These are phyloP conservation scores for Colletotrichum chlorophyti DNA, from an alignment of 2,329 filamentous ascomycete species.

Conservation along the genomic window DNA sequence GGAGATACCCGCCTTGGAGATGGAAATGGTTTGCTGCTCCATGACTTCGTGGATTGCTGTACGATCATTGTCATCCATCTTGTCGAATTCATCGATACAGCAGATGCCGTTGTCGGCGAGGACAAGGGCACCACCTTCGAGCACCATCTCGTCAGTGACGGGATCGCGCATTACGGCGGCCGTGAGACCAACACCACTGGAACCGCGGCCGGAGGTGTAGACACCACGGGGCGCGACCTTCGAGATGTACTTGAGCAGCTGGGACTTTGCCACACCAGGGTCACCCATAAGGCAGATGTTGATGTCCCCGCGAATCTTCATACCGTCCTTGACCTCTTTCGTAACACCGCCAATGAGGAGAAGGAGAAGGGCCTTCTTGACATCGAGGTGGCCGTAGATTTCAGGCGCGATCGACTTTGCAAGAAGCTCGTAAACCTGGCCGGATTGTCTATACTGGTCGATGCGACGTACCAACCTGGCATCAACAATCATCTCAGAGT, in stretches of 20 bases:
- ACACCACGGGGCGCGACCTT: constrained; percentile 95
- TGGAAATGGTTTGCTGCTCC: constrained; percentile 87
- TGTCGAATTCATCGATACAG: constrained; percentile 88
- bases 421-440: constrained; percentile 94
- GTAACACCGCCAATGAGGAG: constrained; percentile 95
- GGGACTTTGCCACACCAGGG: constrained; percentile 98
- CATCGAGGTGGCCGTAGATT: constrained; percentile 94
- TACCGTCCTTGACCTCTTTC: constrained; percentile 96
- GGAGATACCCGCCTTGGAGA: constrained; percentile 76
- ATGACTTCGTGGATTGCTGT: constrained; percentile 89
- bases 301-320: constrained; percentile 98
- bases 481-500: constrained; percentile 89
- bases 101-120: constrained; percentile 85
- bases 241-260: constrained; percentile 96
- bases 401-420: constrained; percentile 96
- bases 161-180: constrained; percentile 85
- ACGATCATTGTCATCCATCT: constrained; percentile 85
- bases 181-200: constrained; percentile 82
- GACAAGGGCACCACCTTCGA: constrained; percentile 81
- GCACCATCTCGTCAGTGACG: constrained; percentile 84
- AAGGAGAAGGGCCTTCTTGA: constrained; percentile 96
- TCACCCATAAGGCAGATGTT: constrained; percentile 99
- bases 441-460: constrained; percentile 81
- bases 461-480: constrained; percentile 82
- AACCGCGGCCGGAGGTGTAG: constrained; percentile 82